Evolutionary conservation across 2,329 filamentous ascomycete genomes (phyloP), one percentile per base, ranked within the genome.

Genomic region (Alternaria sp.): DNA sequence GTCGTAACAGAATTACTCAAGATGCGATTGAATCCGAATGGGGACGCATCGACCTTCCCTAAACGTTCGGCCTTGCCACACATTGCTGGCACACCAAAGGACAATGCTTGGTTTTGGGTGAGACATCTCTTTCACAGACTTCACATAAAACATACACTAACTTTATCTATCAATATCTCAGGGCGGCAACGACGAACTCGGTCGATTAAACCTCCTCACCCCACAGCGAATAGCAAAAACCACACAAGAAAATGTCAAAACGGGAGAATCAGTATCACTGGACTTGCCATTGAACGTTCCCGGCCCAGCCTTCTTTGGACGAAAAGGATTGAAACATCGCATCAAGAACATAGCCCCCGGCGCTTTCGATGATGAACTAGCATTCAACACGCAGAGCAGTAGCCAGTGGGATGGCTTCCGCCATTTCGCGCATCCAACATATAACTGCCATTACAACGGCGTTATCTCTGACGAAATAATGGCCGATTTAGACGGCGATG

Each of bases 141-240:
- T 5, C 20, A 8, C 7, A 3, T 24, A 20, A 16, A 5, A 41
- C 11, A 24, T 2, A 16, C 5, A 8, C 18, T 42, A 12, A 42
- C 20, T 16, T 41, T 9, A 12, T 8, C 12, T 11, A 14, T 4
- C 11, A 22, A 14, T 12, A 7, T 22, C 7, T 4, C 14, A 42
- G 20, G 39, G 68, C 24, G 65, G 68, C 16, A 58, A 52, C 41
- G 67, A 71, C 57, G 67, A 67, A 74, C 79, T 90, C 2, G 88
- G 87, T 9, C 86, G 85, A 24, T 73, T 90, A 20, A 89, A 90
- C 71, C 82, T 87, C 28, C 80, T 89, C 14, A 88, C 85, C 0
- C 80, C 86, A 52, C 79, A 83, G 55, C 76, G 84, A 18, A 85
- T 88, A 20, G 80, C 81, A 11, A 78, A 81, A 36, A 83, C 85